Evolutionary conservation across 192 early-diverging fungal species (phyloP).

Genomic region (Podochytrium sp.): DNA sequence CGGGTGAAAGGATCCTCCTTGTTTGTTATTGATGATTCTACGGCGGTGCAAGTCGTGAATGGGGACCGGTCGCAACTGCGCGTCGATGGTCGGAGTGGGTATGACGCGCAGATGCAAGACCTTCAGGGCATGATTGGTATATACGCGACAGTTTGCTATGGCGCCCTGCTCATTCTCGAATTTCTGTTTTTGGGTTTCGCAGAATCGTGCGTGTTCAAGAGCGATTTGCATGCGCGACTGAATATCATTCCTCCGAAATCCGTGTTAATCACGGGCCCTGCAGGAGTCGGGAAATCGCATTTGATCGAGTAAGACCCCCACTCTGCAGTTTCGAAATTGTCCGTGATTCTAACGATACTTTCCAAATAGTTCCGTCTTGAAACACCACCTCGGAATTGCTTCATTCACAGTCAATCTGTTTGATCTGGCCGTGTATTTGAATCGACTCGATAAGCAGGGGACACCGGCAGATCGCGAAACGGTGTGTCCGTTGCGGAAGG

Average conservation of each 20-base stretch:
- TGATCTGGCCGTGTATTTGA: conserved; percentile 3
- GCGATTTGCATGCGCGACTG: conserved; percentile 1
- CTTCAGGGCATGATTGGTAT: too few relatives aligned
- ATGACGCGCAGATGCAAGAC: background rate
- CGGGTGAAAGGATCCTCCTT: background rate
- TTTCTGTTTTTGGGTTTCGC: background rate
- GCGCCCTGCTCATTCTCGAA: background rate
- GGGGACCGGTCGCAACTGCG: background rate
- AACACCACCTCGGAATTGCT: background rate
- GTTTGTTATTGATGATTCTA: background rate
- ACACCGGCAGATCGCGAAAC: background rate
- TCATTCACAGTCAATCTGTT: background rate
- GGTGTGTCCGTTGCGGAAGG: conserved; percentile 6
- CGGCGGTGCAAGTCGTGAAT: background rate
- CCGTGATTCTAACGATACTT: background rate
- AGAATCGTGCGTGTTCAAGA: background rate
- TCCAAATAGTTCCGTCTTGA: background rate
- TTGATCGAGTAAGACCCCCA: background rate
- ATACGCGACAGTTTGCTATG: background rate
- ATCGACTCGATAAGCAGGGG: background rate
- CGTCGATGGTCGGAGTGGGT: background rate
- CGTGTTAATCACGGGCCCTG: background rate
- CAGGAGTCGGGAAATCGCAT: conserved; percentile 16
- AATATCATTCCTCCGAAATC: conserved; percentile 4
- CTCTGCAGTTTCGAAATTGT: background rate